Evolutionary conservation across 306 rosid genomes (phyloP).

Genomic region (Medicago truncatula): MtrunA17r5.0-ANR NC_053048.1:36711501-36712000

Average conservation of each 20-base stretch:
- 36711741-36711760: not conserved
- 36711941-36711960: constrained; percentile 71
- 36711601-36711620: constrained; percentile 16
- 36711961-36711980: constrained; percentile 80
- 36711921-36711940: constrained; percentile 58
- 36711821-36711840: constrained; percentile 17
- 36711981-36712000: constrained; percentile 91
- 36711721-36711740: not conserved
- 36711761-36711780: not conserved
- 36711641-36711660: not conserved
- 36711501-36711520: constrained; percentile 75
- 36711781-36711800: not conserved
- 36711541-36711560: constrained; percentile 4
- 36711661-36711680: constrained; percentile 2
- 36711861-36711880: not conserved
- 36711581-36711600: constrained; percentile 31
- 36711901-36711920: constrained; percentile 38
- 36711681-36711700: constrained; percentile 14
- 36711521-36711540: constrained; percentile 41
- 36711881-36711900: constrained; percentile 35
- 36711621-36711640: constrained; percentile 45
- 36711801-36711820: too few relatives aligned
- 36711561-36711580: not conserved
- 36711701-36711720: not conserved
- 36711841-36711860: not conserved